Base-by-base conservation (phyloP, 257 asterid genomes). In the Pogostemon cablin region DNA sequence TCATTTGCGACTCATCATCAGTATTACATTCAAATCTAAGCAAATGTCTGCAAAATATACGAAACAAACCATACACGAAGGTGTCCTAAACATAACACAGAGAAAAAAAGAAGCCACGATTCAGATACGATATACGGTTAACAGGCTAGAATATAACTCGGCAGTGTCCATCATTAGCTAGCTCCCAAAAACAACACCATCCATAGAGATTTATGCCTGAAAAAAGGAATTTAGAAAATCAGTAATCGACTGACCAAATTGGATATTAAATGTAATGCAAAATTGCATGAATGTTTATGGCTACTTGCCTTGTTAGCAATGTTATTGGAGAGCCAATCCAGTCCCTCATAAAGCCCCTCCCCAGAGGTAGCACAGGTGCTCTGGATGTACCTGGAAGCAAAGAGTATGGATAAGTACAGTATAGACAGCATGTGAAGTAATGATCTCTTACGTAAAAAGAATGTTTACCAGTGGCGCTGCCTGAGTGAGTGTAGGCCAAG, bases 401-500 rank as follows among this genome's bases (percentile, higher is more conserved):
- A 20, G 47, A 53, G 48, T 62, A 15, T 12, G 57, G 2, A 46
- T 8, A 68, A 10, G 35, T 5, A 40, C 1, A 8, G 5, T 5
- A 37, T 2, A 34, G 2, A 3, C 10, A 34, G 40, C 41, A 65
- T 4, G 3, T 4, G 12, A 73, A 57, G 17, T 65, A 61, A 7
- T 38, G 52, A 72, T 75, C 56, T 9, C 57, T 64, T n/a, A 34
- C 65, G 61, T 65, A 41, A 9, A 58, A 59, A 62, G 62, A 67
- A 70, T 67, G 39, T 56, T 37, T 85, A 92, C 98, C 98, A 92
- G 85, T 92, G 96, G 78, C 96, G 96, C 85, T 92, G 98, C 83
- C 96, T 78, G 86, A 92, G 98, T 15, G 98, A 90, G 83, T 90
- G 96, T 69, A 92, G 88, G 69, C 98, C 98, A 65, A 92, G 97